Base-by-base conservation (phyloP, 805 yeast species). In the Torulaspora maleeae region DNA sequence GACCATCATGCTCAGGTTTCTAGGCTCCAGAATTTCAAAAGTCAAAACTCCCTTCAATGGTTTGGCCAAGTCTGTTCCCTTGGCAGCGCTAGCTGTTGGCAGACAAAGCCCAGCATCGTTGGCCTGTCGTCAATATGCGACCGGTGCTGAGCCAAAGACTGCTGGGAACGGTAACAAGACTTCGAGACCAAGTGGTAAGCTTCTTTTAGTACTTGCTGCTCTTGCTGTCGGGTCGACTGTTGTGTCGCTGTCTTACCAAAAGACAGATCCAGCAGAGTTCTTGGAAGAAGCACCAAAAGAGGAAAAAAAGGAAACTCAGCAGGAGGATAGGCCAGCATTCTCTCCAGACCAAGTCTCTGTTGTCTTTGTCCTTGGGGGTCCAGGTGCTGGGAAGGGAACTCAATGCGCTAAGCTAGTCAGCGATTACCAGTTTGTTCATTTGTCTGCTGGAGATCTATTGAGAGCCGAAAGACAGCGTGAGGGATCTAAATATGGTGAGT, bases 331-430 rank as follows among this genome's bases (percentile, higher is more conserved):
- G 13, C 59, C 66, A 25, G 80, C 83, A 0, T 86, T 86, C 61
- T 68, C 76, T 8, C 74, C 76, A 2, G 79, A 80, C 32, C 82
- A 86, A 45, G 80, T 86, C 24, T 79, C 86, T 22, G 95, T 91
- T 4, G 75, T 90, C 22, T 91, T 87, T 65, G 96, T 91, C 15
- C 77, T 91, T 27, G 99, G 99, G 36, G 98, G 98, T 3, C 98
- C 98, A 4, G 98, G 98, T 16, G 86, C 95, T 24, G 98, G 99
- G 36, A 93, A 93, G 64, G 98, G 99, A 46, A 91, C 99, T 1
- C 99, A 91, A 68, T 87, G 97, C 72, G 83, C 82, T 27, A 86
- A 80, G 60, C 74, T 91, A 45, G 97, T 91, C 36, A 68, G 76
- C 16, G 86, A 89, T 56, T 84, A 78, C 63, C 80, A 82, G 13